These are phyloP conservation scores for Echinosophora koreensis DNA, from an alignment of 306 rosid species.

Conservation along the genomic window DNA sequence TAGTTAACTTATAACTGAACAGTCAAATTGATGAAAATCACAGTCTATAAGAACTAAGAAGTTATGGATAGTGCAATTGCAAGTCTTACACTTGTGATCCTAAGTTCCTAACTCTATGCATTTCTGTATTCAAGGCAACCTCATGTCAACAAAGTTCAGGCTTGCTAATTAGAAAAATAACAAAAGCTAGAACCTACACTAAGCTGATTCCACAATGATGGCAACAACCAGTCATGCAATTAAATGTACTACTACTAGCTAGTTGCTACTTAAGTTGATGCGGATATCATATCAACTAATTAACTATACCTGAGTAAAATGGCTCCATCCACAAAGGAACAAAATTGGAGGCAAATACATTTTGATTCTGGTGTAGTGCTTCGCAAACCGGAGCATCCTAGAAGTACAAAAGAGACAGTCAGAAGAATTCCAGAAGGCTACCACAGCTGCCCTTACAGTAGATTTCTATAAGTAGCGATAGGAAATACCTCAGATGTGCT, in stretches of 20 bases:
- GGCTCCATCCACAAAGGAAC: slow-evolving; percentile 89
- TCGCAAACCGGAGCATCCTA: slow-evolving; percentile 71
- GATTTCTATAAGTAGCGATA: slow-evolving; percentile 17
- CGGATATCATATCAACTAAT: slow-evolving; percentile 24
- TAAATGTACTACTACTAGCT: neutral
- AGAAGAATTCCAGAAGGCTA: slow-evolving; percentile 36
- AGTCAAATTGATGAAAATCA: neutral
- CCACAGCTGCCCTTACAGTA: slow-evolving; percentile 14
- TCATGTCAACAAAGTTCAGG: neutral
- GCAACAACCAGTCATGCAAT: slow-evolving; percentile 7
- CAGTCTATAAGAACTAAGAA: slow-evolving; percentile 3
- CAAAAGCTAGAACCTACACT: slow-evolving; percentile 1
- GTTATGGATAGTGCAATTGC: neutral
- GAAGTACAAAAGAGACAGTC: slow-evolving; percentile 41
- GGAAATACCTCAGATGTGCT: slow-evolving; percentile 51
- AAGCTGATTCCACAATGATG: slow-evolving; percentile 2
- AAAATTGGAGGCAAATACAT: slow-evolving; percentile 84
- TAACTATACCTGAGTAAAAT: slow-evolving; percentile 68
- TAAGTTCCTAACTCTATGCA: neutral
- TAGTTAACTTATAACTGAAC: slow-evolving; percentile 4
- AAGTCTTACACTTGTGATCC: neutral
- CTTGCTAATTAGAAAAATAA: slow-evolving; percentile 23
- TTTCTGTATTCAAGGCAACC: slow-evolving; percentile 15
- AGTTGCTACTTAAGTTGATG: slow-evolving; percentile 16
- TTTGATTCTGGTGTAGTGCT: slow-evolving; percentile 68